Conservation (phyloP, 108 stramenopile genomes). For the Nitzschia sp. region DNA sequence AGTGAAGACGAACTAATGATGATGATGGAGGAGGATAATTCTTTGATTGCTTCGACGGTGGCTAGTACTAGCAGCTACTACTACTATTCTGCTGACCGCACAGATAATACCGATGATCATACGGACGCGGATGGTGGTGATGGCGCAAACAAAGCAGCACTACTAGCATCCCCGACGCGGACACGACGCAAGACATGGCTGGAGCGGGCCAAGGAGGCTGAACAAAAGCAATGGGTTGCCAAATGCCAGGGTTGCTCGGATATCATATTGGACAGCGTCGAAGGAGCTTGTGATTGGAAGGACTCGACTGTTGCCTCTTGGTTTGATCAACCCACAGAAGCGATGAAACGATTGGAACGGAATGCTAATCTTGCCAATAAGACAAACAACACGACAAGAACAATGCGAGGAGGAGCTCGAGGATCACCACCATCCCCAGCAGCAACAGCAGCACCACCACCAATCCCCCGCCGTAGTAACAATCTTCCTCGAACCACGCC, state of each 20-base stretch:
- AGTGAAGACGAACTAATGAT: neutral
- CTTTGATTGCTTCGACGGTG: neutral
- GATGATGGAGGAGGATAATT: neutral
- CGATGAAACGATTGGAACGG: too few relatives aligned
- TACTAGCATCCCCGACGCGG: too few relatives aligned
- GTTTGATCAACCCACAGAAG: neutral
- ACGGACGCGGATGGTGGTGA: neutral
- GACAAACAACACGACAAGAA: too few relatives aligned
- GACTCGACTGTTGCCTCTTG: neutral
- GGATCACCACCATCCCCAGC: too few relatives aligned
- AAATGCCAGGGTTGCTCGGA: conserved; percentile 3
- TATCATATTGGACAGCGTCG: neutral
- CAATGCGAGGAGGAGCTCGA: too few relatives aligned
- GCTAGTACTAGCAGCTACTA: neutral
- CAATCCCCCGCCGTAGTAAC: too few relatives aligned
- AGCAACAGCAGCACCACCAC: too few relatives aligned
- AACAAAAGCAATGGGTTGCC: conserved; percentile 6
- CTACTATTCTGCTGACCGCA: neutral
- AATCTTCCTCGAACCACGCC: too few relatives aligned
- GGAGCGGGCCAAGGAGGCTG: conserved; percentile 14
- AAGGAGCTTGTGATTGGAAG: neutral
- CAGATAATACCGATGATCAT: neutral
- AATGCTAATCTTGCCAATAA: too few relatives aligned
- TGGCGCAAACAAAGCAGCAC: neutral
- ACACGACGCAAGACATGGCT: conserved; percentile 3